Evolutionary conservation across 2,329 filamentous ascomycete species (phyloP).

Genomic region (Hypoxylon sp.): DNA sequence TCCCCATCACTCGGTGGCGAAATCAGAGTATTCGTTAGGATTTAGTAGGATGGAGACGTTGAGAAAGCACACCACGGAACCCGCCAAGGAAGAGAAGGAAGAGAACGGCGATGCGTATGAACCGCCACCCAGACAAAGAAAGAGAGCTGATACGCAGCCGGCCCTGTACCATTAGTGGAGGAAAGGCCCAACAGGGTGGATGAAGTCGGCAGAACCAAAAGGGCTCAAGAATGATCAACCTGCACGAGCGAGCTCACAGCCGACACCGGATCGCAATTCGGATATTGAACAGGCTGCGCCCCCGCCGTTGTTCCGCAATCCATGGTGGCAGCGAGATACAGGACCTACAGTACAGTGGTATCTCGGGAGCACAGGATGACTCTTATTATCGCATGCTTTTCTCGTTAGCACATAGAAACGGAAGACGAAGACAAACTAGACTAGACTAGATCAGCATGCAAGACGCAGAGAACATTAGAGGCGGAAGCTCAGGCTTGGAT

Average conservation of each 20-base stretch:
- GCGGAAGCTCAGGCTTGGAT: constrained; percentile 44
- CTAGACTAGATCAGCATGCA: constrained; percentile 24
- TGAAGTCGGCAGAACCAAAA: constrained; percentile 17
- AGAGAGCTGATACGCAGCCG: constrained; percentile 49
- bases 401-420: not conserved
- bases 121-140: constrained; percentile 25
- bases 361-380: constrained; percentile 46
- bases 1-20: constrained; percentile 44
- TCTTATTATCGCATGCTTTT: constrained; percentile 6
- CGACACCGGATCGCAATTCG: constrained; percentile 8
- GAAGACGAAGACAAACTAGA: constrained; percentile 8
- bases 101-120: constrained; percentile 38
- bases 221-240: not conserved
- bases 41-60: constrained; percentile 44
- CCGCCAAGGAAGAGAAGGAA: constrained; percentile 42
- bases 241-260: constrained; percentile 30
- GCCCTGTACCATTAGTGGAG: constrained; percentile 47
- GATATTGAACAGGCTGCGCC: not conserved
- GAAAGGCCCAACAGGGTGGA: constrained; percentile 33
- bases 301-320: constrained; percentile 26
- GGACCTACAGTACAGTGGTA: constrained; percentile 43
- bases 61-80: constrained; percentile 43
- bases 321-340: constrained; percentile 30
- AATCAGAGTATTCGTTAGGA: constrained; percentile 39
- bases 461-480: constrained; percentile 38